Percentiles rank a stretch among this genome's conserved stretches.
These are phyloP conservation scores for Microsporum ferrugineum DNA, from an alignment of 2,329 filamentous ascomycete genomes.

Conservation along the genomic window DNA sequence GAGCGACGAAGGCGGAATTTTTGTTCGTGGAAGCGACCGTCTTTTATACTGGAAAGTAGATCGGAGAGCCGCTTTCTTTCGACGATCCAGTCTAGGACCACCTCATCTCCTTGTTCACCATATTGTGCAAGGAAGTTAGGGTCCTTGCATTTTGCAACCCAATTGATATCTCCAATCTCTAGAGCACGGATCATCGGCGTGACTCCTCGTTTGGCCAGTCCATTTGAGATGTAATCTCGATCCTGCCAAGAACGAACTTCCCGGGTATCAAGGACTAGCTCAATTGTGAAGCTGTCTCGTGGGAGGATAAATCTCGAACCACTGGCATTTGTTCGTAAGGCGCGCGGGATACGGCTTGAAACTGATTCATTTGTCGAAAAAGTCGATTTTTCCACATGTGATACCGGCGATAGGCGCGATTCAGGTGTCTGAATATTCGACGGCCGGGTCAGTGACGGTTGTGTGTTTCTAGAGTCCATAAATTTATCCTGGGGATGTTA, in stretches of 20 bases:
- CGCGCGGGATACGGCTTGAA: background rate
- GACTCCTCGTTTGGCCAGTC: slow-evolving; percentile 56
- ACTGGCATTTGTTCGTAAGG: background rate
- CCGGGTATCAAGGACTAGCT: slow-evolving; percentile 61
- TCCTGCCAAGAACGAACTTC: slow-evolving; percentile 63
- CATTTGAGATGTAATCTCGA: slow-evolving; percentile 63
- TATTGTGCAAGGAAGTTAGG: slow-evolving; percentile 43
- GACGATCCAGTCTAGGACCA: slow-evolving; percentile 69
- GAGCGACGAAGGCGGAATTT: slow-evolving; percentile 66
- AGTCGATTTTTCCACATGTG: background rate
- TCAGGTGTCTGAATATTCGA: background rate
- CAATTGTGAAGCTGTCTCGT: slow-evolving; percentile 57
- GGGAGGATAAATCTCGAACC: slow-evolving; percentile 47
- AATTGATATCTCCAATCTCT: slow-evolving; percentile 64
- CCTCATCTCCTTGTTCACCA: slow-evolving; percentile 50
- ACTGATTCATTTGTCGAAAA: background rate
- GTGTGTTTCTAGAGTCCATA: background rate
- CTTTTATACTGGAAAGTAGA: slow-evolving; percentile 67
- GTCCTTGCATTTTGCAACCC: slow-evolving; percentile 63
- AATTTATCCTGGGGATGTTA: background rate
- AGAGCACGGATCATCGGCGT: slow-evolving; percentile 56
- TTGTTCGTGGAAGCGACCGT: slow-evolving; percentile 72
- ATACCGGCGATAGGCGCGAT: background rate
- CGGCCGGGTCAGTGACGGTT: background rate
- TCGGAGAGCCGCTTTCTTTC: slow-evolving; percentile 74